These are phyloP conservation scores for Anthracocystis panici-leucophaei DNA, from an alignment of 1,284 basidiomycete genomes.

Conservation along the genomic window DNA sequence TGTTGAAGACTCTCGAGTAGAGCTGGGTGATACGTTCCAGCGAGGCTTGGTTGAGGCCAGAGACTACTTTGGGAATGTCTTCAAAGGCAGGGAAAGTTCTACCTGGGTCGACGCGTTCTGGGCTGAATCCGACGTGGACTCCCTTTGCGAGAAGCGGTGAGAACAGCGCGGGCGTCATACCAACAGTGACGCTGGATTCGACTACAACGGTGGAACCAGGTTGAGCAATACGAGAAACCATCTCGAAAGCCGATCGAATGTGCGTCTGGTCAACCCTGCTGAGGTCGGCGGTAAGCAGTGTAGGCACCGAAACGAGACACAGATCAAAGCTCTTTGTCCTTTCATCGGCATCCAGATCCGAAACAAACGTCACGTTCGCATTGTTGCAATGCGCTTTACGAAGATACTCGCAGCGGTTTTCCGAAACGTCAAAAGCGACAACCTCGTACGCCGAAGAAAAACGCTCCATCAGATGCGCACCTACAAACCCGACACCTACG, in stretches of 20 bases:
- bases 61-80: conserved; percentile 46
- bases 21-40: conserved; percentile 30
- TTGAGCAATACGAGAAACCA: conserved; percentile 23
- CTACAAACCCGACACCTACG: conserved; percentile 39
- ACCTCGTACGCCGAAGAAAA: conserved; percentile 43
- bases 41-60: conserved; percentile 26
- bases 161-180: conserved; percentile 41
- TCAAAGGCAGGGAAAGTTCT: conserved; percentile 31
- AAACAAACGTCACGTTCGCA: conserved; percentile 39
- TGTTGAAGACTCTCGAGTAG: conserved; percentile 37
- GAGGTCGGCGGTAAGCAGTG: conserved; percentile 31
- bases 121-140: conserved; percentile 35
- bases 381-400: conserved; percentile 32
- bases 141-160: conserved; percentile 25
- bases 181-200: conserved; percentile 38
- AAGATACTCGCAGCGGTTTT: conserved; percentile 28
- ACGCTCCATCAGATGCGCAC: conserved; percentile 38
- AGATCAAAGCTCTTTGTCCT: conserved; percentile 33
- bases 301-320: conserved; percentile 38
- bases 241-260: conserved; percentile 33
- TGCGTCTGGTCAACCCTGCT: conserved; percentile 27
- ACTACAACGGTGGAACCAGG: conserved; percentile 41
- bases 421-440: conserved; percentile 35
- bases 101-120: conserved; percentile 44
- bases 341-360: conserved; percentile 25